Evolutionary conservation across 176 grass and related monocot species (phyloP).

Genomic region (sorghum (Sorghum bicolor)): Sorghum_bicolor_NCBIv3 NC_012871.2:55385001-55385500

Average conservation of each 20-base stretch:
- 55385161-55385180: constrained; percentile 5
- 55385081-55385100: background rate
- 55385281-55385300: no score
- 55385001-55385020: background rate
- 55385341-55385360: no score
- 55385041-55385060: background rate
- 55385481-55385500: background rate
- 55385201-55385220: background rate
- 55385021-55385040: constrained; percentile 16
- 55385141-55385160: background rate
- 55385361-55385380: no score
- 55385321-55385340: no score
- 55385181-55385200: background rate
- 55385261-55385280: no score
- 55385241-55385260: background rate
- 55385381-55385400: no score
- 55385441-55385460: background rate
- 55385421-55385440: background rate
- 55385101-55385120: background rate
- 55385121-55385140: background rate
- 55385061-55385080: constrained; percentile 6
- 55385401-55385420: background rate
- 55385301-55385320: no score
- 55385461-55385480: background rate
- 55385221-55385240: background rate